Evolutionary conservation across 2,329 filamentous ascomycete species (phyloP).

Genomic region (Chrysoporthe cubensis): DNA sequence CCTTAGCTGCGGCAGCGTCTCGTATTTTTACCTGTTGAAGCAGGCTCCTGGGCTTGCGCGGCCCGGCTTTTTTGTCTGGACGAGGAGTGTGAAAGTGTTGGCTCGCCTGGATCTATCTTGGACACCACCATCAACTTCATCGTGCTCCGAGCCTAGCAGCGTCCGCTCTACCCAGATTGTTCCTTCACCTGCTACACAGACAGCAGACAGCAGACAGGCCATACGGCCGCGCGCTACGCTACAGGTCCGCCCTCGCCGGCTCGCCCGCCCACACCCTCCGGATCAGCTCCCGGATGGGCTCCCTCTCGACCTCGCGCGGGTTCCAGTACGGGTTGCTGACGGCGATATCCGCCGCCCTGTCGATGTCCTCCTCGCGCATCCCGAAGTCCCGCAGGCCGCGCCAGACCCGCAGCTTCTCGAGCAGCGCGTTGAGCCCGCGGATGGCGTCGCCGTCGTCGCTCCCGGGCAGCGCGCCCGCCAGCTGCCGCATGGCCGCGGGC

Average conservation of each 20-base stretch:
- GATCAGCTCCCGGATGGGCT: slow-evolving; percentile 57
- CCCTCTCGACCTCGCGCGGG: slow-evolving; percentile 55
- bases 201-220: no score
- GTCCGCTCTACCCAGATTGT: no score
- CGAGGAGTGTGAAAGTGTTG: no score
- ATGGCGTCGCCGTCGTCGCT: slow-evolving; percentile 60
- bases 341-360: slow-evolving; percentile 59
- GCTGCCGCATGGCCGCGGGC: slow-evolving; percentile 53
- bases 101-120: no score
- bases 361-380: slow-evolving; percentile 61
- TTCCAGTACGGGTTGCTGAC: slow-evolving; percentile 62
- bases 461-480: slow-evolving; percentile 58
- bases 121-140: no score
- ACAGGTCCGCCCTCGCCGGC: slow-evolving; percentile 55
- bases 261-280: slow-evolving; percentile 62
- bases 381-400: slow-evolving; percentile 56
- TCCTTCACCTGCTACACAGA: no score
- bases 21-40: no score
- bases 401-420: slow-evolving; percentile 56
- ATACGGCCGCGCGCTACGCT: not conserved
- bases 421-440: slow-evolving; percentile 58
- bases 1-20: no score
- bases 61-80: no score
- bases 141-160: no score
- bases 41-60: no score